Base-by-base conservation (phyloP, 2,329 filamentous ascomycete species). In the Arachnomyces sp. region DNA sequence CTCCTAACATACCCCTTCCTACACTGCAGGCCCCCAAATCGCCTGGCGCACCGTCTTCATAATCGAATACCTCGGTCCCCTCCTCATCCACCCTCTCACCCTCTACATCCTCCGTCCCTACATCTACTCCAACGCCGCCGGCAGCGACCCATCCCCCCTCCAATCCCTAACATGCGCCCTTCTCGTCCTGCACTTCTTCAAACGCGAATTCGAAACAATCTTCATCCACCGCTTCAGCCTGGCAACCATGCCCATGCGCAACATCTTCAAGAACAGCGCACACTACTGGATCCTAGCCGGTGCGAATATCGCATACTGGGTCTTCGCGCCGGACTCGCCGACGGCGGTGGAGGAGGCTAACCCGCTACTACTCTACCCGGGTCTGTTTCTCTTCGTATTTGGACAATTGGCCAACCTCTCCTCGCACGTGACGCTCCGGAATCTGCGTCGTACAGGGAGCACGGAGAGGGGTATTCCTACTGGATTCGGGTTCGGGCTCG, bases 141-240 rank as follows among this genome's bases (percentile, higher is more conserved):
- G 53, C n/a, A n/a, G n/a, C 31, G 62, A 67, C 31, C 69, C 71
- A 55, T 92, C 73, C 68, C 75, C 58, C 59, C 67, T 70, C 2
- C 92, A 98, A 65, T 77, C 74, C 53, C 71, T 94, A 38, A 75
- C 81, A 37, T 82, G 88, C 59, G 67, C 68, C 45, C 77, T 94
- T 60, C 77, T 94, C 54, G 68, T 80, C 42, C 64, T 83, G 9
- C 92, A 98, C 72, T 98, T 95, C 65, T 50, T 85, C 60, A 98
- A 98, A 76, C 88, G 92, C 58, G 92, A 98, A 70, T 74, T 86
- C 49, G 92, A 98, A 70, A 96, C 92, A 1, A 59, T 94, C 46
- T 94, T 92, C 60, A 77, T 98, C 46, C 92, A 98, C 73, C 87
- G 86, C 60, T 98, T 98, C 73, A 90, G 87, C 42, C 79, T 83